A percentile compares a stretch with the other conserved stretches of the same genome.
phyloP scores from a whole-genome alignment of 306 rosid genomes.

The Fagus sylvatica region DNA sequence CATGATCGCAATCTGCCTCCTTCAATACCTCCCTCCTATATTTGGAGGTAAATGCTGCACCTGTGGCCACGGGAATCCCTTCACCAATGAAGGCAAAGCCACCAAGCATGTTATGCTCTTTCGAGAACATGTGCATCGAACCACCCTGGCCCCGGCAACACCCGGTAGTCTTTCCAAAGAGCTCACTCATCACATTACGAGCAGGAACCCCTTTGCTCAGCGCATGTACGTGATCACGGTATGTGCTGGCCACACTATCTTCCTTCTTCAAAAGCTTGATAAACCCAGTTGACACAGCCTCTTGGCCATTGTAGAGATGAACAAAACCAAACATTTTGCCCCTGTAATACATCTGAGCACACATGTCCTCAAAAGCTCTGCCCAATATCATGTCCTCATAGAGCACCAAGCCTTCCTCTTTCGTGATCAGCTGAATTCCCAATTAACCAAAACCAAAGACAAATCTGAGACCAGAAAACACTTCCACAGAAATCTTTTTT shows the following conservation, averaged over 20 bases:
- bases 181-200: constrained; percentile 95
- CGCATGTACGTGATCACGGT: constrained; percentile 96
- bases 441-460: constrained; percentile 24
- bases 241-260: constrained; percentile 87
- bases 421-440: constrained; percentile 69
- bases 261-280: constrained; percentile 78
- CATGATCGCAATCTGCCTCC: constrained; percentile 67
- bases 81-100: constrained; percentile 99
- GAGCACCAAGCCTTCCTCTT: constrained; percentile 84
- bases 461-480: constrained; percentile 18
- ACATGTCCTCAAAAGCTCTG: constrained; percentile 90
- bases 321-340: constrained; percentile 99
- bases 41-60: constrained; percentile 85
- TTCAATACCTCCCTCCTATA: constrained; percentile 87
- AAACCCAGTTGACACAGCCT: constrained; percentile 98
- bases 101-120: constrained; percentile 81
- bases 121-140: constrained; percentile 99
- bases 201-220: constrained; percentile 96
- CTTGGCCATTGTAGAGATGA: constrained; percentile 98
- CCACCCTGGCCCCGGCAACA: constrained; percentile 99
- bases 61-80: constrained; percentile 96
- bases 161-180: constrained; percentile 95
- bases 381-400: constrained; percentile 96
- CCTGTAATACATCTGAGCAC: constrained; percentile 98
- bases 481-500: neutral